These are phyloP conservation scores for Vachellia collinsii DNA, from an alignment of 306 rosid species.

Conservation along the genomic window DNA sequence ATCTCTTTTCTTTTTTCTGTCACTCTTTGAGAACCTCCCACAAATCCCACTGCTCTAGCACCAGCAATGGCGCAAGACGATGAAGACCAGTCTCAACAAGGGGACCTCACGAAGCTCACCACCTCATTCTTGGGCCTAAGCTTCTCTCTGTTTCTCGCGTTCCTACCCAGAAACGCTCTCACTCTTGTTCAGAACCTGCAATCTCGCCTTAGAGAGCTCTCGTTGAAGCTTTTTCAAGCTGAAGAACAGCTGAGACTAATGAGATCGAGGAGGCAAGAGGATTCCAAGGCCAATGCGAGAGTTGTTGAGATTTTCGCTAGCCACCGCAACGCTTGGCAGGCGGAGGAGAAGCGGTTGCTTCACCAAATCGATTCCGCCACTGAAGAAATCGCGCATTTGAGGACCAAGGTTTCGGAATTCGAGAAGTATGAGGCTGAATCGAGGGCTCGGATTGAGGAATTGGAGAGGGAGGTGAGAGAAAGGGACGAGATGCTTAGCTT, in stretches of 20 bases:
- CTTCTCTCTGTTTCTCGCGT: slow-evolving; percentile 60
- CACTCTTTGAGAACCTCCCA: not conserved
- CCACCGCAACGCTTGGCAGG: slow-evolving; percentile 70
- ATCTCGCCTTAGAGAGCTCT: slow-evolving; percentile 40
- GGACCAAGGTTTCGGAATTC: slow-evolving; percentile 44
- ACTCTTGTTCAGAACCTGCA: slow-evolving; percentile 38
- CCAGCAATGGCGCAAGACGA: slow-evolving; percentile 27
- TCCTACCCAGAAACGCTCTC: slow-evolving; percentile 49
- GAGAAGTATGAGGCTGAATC: slow-evolving; percentile 45
- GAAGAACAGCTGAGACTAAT: slow-evolving; percentile 65
- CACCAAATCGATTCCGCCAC: slow-evolving; percentile 65
- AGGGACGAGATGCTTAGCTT: slow-evolving; percentile 71
- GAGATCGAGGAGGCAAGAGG: slow-evolving; percentile 71
- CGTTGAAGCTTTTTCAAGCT: slow-evolving; percentile 42
- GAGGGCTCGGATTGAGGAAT: slow-evolving; percentile 35
- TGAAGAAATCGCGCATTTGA: slow-evolving; percentile 58
- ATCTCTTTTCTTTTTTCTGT: not conserved
- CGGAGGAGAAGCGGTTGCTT: slow-evolving; percentile 69
- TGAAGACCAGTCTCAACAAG: not conserved
- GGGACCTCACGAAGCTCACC: slow-evolving; percentile 40
- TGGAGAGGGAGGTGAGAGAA: slow-evolving; percentile 67
- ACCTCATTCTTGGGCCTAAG: slow-evolving; percentile 59
- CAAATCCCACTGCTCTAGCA: not conserved
- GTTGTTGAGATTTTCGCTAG: slow-evolving; percentile 87
- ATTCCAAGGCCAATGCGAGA: slow-evolving; percentile 81